Base-by-base conservation (phyloP, 1,139 yeast species). In the Zygoascus meyerae region DNA sequence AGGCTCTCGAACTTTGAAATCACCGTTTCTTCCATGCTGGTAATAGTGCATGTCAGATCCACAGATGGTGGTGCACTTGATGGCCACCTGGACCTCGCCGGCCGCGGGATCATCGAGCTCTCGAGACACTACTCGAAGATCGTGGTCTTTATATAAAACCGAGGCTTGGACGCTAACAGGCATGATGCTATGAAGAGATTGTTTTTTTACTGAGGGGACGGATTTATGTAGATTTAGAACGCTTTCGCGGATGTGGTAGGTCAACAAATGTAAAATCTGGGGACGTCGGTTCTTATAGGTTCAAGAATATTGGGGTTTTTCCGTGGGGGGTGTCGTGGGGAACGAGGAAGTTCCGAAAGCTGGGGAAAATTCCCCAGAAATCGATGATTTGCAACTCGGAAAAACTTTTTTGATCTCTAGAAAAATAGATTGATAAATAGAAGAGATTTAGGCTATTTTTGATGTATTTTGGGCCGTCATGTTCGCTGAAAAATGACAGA, bases 21-120 rank as follows among this genome's bases (percentile, higher is more conserved):
- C 60, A 8, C 60, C 60, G 40, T 56, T 56, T 31, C 53, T 42
- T 5, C 57, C 57, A 41, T 56, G 60, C 38, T 46, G 45, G 44
- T 51, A 56, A 37, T 56, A 56, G 40, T 56, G 60, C 48, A 56
- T 45, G 40, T 56, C 60, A 2, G 60, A 56, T 32, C 60, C 60
- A 49, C 60, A 56, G 8, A 56, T 48, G 10, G 60, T 56, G 14
- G 60, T 56, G 40, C 54, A 52, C 41, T 51, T 52, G 48, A 84
- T 80, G 46, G 78, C 79, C n/a, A 84, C 77, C 52, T 81, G 75
- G 26, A 84, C 92, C 39, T 56, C 60, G 9, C 46, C 52, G 1
- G 49, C 42, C 2, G 37, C 54, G 2, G 64, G 64, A 11, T 28
- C 47, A 2, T 39, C 50, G 37, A 59, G 41, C 12, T 44, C 47